A percentile compares a stretch with the other conserved stretches of the same genome.
These are phyloP conservation scores for Fistulinella staudtii DNA, from an alignment of 1,284 basidiomycete species.

Conservation along the genomic window DNA sequence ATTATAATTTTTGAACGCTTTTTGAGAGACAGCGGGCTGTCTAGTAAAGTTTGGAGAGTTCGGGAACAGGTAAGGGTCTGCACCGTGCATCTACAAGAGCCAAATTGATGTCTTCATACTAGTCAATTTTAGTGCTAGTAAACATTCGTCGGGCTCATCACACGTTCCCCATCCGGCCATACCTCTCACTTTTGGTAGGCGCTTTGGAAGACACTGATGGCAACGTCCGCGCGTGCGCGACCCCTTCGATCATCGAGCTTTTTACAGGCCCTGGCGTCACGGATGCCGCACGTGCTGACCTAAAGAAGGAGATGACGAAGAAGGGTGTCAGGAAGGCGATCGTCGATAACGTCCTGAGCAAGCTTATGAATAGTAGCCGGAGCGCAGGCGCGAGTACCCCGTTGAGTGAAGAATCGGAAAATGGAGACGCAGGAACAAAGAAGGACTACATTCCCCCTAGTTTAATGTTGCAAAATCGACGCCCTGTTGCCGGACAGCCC, in stretches of 20 bases:
- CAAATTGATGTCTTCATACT: slow-evolving; percentile 5
- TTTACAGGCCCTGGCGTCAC: slow-evolving; percentile 80
- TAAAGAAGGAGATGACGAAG: slow-evolving; percentile 88
- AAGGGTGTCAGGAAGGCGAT: slow-evolving; percentile 86
- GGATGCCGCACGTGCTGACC: slow-evolving; percentile 83
- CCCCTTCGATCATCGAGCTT: slow-evolving; percentile 76
- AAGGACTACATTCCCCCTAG: slow-evolving; percentile 75
- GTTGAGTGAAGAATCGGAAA: slow-evolving; percentile 55
- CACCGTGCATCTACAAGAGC: not conserved
- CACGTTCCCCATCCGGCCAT: slow-evolving; percentile 80
- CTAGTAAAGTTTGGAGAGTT: slow-evolving; percentile 78
- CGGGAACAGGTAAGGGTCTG: slow-evolving; percentile 66
- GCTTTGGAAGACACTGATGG: slow-evolving; percentile 89
- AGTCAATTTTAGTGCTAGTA: slow-evolving; percentile 66
- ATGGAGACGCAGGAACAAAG: slow-evolving; percentile 44
- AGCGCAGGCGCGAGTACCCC: slow-evolving; percentile 40
- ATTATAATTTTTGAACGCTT: slow-evolving; percentile 74
- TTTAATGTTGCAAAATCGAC: slow-evolving; percentile 53
- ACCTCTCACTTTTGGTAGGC: slow-evolving; percentile 77
- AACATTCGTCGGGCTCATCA: slow-evolving; percentile 63
- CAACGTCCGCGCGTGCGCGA: slow-evolving; percentile 83
- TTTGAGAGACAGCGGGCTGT: slow-evolving; percentile 67
- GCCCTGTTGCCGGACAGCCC: slow-evolving; percentile 36
- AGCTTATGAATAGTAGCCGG: slow-evolving; percentile 46
- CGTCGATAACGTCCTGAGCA: slow-evolving; percentile 63